Conservation (phyloP, 2,329 filamentous ascomycete genomes). For the Beauveria rudraprayagi region DNA sequence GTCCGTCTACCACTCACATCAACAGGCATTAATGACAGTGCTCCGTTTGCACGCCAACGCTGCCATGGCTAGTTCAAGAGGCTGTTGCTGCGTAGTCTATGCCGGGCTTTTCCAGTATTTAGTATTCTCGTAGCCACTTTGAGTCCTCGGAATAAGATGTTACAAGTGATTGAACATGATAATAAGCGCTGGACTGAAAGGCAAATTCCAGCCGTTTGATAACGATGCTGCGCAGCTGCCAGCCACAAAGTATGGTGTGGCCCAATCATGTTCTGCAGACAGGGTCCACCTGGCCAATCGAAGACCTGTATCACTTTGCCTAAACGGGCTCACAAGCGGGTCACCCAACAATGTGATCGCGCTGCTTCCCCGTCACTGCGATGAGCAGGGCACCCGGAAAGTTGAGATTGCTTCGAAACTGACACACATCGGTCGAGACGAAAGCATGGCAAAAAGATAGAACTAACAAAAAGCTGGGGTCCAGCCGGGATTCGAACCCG, state of each 20-base stretch:
- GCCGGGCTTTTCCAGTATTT: too few species aligned
- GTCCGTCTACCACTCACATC: too few species aligned
- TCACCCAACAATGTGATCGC: background rate
- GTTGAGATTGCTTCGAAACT: too few species aligned
- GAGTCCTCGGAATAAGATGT: too few species aligned
- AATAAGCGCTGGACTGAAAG: background rate
- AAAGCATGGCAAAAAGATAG: too few species aligned
- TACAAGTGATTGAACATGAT: too few species aligned
- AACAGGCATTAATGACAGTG: too few species aligned
- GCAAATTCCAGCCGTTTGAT: background rate
- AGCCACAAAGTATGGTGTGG: background rate
- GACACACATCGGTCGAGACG: too few species aligned
- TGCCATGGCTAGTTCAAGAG: too few species aligned
- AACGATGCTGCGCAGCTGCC: background rate
- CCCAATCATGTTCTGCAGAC: background rate
- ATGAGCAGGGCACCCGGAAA: background rate
- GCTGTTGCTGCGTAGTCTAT: too few species aligned
- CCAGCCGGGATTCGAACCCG: slow-evolving; percentile 25
- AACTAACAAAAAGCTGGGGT: slow-evolving; percentile 15
- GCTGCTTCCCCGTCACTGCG: background rate
- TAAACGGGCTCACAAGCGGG: background rate
- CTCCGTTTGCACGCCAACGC: too few species aligned
- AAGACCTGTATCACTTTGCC: background rate
- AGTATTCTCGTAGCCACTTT: too few species aligned
- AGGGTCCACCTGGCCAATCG: background rate